These are phyloP conservation scores for Stenocarpella maydis DNA, from an alignment of 2,329 filamentous ascomycete genomes.

Conservation along the genomic window DNA sequence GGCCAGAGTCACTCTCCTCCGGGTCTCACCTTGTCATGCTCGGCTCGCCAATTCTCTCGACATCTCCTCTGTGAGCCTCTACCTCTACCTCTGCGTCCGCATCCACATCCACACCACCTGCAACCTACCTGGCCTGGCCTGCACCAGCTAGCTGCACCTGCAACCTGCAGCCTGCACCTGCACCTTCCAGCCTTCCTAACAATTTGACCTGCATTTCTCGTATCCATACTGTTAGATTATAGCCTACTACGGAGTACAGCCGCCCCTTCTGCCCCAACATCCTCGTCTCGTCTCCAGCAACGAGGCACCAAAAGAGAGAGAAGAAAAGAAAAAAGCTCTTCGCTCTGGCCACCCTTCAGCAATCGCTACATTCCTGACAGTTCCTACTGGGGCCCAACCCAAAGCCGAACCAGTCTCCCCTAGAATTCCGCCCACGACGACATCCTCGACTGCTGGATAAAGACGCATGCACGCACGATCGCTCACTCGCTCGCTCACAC, in stretches of 20 bases:
- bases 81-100: slow-evolving; percentile 3
- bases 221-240: slow-evolving; percentile 23
- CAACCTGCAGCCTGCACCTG: not conserved
- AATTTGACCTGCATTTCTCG: slow-evolving; percentile 20
- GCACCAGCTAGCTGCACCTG: not conserved
- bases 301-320: not conserved
- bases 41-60: slow-evolving; percentile 10
- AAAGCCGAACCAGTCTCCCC: slow-evolving; percentile 19
- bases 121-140: no score
- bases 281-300: not conserved
- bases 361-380: slow-evolving; percentile 16
- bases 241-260: not conserved
- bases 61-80: no score
- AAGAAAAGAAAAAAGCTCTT: slow-evolving; percentile 14
- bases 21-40: slow-evolving; percentile 20
- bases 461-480: not conserved
- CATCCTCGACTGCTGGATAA: slow-evolving; percentile 14
- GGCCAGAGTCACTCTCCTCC: slow-evolving; percentile 14
- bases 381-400: slow-evolving; percentile 7
- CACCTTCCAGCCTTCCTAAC: slow-evolving; percentile 22
- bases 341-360: slow-evolving; percentile 10
- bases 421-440: slow-evolving; percentile 11
- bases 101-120: no score
- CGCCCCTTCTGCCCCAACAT: not conserved
- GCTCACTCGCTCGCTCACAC: not conserved